Percentiles rank a stretch among this genome's conserved stretches.
These are phyloP conservation scores for Xylaria longipes DNA, from an alignment of 495 filamentous ascomycete genomes.

Conservation along the genomic window DNA sequence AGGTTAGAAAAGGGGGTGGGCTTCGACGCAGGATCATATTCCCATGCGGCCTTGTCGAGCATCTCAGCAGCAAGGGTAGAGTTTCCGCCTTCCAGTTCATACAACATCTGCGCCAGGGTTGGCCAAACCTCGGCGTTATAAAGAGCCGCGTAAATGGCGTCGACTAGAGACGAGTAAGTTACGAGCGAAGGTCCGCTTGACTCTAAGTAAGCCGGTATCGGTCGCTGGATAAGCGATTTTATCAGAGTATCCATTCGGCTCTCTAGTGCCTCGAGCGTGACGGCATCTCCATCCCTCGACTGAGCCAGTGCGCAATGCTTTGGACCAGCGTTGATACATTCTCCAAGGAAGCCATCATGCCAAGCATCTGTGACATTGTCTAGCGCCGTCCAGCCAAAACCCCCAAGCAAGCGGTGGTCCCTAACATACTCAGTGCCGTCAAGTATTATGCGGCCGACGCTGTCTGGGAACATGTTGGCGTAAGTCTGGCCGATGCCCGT, in stretches of 20 bases:
- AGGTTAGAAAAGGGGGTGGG: conserved; percentile 37
- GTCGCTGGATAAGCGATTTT: conserved; percentile 42
- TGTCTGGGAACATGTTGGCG: conserved; percentile 45
- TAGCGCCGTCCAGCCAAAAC: conserved; percentile 53
- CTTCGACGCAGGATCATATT: conserved; percentile 44
- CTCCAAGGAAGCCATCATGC: conserved; percentile 55
- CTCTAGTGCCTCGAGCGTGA: conserved; percentile 43
- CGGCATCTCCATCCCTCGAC: conserved; percentile 36
- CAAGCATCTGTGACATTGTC: conserved; percentile 56
- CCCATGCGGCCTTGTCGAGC: conserved; percentile 46
- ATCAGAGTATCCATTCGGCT: conserved; percentile 46
- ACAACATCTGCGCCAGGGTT: conserved; percentile 44
- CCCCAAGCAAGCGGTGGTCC: conserved; percentile 53
- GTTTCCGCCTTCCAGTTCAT: conserved; percentile 52
- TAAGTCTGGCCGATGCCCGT: conserved; percentile 64
- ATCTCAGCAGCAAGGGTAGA: conserved; percentile 43
- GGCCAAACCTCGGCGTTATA: conserved; percentile 53
- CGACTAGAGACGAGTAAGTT: conserved; percentile 50
- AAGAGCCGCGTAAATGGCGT: conserved; percentile 46
- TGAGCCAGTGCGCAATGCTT: conserved; percentile 49
- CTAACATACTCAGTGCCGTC: conserved; percentile 59
- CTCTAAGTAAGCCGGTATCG: conserved; percentile 42
- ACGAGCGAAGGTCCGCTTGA: conserved; percentile 48
- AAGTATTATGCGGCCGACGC: conserved; percentile 52
- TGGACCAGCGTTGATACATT: conserved; percentile 54